Evolutionary conservation across 2,329 filamentous ascomycete genomes (phyloP), one percentile per base, ranked within the genome.

Genomic region (Fusarium sp.): DNA sequence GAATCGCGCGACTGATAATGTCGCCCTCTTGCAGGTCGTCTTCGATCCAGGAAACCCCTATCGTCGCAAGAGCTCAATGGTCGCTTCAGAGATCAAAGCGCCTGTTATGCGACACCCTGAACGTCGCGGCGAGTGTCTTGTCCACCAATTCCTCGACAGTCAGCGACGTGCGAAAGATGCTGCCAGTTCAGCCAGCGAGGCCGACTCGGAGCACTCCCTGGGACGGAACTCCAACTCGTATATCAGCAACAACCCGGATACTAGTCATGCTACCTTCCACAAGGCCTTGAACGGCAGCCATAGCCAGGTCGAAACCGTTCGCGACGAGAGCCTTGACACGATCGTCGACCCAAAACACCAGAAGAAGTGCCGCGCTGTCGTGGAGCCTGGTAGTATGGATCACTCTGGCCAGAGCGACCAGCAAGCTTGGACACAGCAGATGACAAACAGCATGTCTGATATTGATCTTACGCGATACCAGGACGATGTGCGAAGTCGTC

Each of bases 21-120:
- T 43, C 46, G 22, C 55, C 24, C 28, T 41, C 53, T 26, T 41
- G 26, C 44, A 88, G 87, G 88, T 91, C 49, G 83, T 87, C 22
- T 90, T 91, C 72, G 88, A 91, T 64, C 79, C 85, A 2, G 78
- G 83, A 39, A 89, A 86, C 67, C 83, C 84, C 0, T 88, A 90
- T 71, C 86, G 89, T 22, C 85, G 89, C 60, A 91, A 91, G 79
- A 90, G 87, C 72, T 91, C 89, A 14, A 82, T 91, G 48, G 86
- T 90, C 14, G 75, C 82, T 6, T 79, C 80, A 48, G 87, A 90
- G 30, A 73, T 79, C 4, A 71, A 78, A 17, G 65, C 74, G 9
- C 81, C 81, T 7, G 68, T 79, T 35, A 71, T 63, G 47, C 67
- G 60, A 28, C 64, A 43, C 7, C 65, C 50, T 71, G 75, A 41